Base-by-base conservation (phyloP, 306 rosid genomes). In the Cucumis melo region DNA sequence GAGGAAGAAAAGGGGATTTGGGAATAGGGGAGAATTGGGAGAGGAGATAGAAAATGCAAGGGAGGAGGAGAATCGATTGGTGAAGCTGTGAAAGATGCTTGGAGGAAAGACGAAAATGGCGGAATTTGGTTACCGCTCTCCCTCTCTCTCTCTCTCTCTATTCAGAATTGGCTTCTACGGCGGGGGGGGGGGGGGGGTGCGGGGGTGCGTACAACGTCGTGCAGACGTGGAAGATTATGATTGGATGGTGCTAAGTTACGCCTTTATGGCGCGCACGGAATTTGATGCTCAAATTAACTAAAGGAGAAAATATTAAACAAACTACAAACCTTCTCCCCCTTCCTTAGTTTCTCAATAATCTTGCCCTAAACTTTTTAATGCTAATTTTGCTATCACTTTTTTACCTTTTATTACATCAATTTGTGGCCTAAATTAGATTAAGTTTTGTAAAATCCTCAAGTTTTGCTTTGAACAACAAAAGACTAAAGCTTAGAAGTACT, bases 1-100 rank as follows among this genome's bases (percentile, higher is more conserved):
- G 65, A 59, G 84, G 73, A 77, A 53, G 44, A 32, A 32, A 62
- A 56, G 34, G 10, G 16, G 41, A 58, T 20, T 42, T 3, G 58
- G 2, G 8, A 16, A 5, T n/a, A 63, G 78, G 58, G 58, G 6
- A 17, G 68, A 73, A 27, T 73, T 65, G 41, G 36, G 5, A 6
- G 54, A 72, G 81, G 81, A 77, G 80, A 77, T 19, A 78, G 73
- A 76, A 76, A 85, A 78, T 76, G 91, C 82, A 83, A 88, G n/a
- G 61, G 50, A 20, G 39, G 50, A 20, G 39, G 8, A 16, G 1
- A 65, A 42, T 23, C 5, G 24, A 29, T 62, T 32, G 41, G 68
- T 19, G 65, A 4, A 10, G 17, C 12, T 13, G 8, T 65, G 19
- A 36, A 8, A 36, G 48, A 16, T 36, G 12, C 44, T 34, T 17